Conservation (phyloP, 106 monocot species). For the Dendrobium officinale region DNA sequence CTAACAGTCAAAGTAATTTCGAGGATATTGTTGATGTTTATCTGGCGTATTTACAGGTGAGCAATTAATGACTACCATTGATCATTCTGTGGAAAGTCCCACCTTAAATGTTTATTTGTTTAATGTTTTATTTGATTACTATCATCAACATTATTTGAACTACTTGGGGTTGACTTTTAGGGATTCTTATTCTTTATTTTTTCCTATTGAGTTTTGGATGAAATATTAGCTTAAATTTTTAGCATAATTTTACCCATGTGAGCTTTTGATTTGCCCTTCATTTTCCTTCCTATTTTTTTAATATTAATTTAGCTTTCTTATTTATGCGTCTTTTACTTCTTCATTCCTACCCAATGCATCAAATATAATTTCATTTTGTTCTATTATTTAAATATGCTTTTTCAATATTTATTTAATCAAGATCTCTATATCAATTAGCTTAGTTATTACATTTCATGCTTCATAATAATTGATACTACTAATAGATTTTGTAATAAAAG, state of each 20-base stretch:
- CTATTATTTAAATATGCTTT: background rate
- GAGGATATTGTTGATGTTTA: constrained; percentile 92
- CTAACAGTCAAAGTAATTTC: constrained; percentile 21
- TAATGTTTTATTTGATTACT: background rate
- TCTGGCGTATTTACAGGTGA: constrained; percentile 84
- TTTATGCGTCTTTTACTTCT: background rate
- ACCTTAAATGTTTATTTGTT: background rate
- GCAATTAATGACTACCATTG: constrained; percentile 6
- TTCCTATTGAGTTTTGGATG: background rate
- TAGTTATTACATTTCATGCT: background rate
- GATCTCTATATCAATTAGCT: background rate
- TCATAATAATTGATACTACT: background rate
- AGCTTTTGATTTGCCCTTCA: background rate
- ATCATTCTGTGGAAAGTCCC: background rate
- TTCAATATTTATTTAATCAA: background rate
- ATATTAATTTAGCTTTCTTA: background rate
- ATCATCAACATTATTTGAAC: background rate
- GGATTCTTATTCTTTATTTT: background rate
- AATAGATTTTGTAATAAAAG: background rate
- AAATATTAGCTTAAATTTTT: background rate
- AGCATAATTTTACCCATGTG: background rate
- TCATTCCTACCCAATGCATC: background rate
- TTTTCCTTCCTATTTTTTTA: background rate
- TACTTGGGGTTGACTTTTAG: background rate
- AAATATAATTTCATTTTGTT: background rate